A percentile compares a stretch with the other conserved stretches of the same genome.
phyloP scores from a whole-genome alignment of 148 eudicot genomes.

The Oxyria digyna region DNA sequence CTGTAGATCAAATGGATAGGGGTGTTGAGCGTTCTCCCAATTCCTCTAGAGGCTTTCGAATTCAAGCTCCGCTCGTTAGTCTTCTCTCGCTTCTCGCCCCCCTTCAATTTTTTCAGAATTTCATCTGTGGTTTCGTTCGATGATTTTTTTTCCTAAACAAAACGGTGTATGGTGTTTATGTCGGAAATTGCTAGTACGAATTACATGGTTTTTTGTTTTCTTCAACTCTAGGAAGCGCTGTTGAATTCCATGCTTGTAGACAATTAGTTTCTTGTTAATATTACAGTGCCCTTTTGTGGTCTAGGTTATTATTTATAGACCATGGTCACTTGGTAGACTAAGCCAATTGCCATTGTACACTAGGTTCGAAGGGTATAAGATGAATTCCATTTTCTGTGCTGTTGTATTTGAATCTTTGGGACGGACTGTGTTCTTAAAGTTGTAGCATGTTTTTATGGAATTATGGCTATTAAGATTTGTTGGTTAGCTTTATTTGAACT shows the following conservation, averaged over 20 bases:
- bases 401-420: no score
- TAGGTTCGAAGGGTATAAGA: no score
- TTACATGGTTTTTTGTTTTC: background rate
- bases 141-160: background rate
- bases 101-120: background rate
- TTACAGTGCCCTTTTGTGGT: background rate
- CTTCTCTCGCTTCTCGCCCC: background rate
- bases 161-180: background rate
- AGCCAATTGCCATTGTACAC: no score
- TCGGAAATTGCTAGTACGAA: background rate
- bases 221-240: background rate
- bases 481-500: background rate
- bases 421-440: no score
- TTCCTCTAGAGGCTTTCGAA: conserved; percentile 46
- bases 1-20: conserved; percentile 25
- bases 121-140: background rate
- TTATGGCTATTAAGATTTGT: background rate
- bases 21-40: conserved; percentile 35
- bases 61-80: conserved; percentile 79
- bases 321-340: no score
- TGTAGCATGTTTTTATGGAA: no score
- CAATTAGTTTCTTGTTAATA: no score
- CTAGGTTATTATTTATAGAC: no score
- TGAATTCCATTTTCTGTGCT: no score
- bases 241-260: background rate